Evolutionary conservation across 306 rosid species (phyloP), one percentile per base, ranked within the genome.

Genomic region (Geum urbanum): DNA sequence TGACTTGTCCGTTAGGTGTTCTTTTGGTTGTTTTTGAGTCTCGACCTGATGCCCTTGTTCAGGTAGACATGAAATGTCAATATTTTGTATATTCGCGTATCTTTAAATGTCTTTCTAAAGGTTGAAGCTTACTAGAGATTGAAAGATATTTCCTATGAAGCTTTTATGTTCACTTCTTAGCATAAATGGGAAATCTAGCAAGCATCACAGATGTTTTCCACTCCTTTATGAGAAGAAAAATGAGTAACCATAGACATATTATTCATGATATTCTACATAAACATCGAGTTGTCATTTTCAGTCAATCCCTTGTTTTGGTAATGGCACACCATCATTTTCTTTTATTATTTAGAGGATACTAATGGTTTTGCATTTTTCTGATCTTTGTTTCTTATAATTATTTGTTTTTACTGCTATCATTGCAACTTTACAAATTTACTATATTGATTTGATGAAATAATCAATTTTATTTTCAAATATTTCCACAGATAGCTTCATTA

Each of bases 1-100:
- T 72, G 22, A 84, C 95, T 0, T 82, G 90, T 76, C 96, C 98
- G 20, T 65, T 94, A 75, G 98, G 98, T 35, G 98, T 94, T 22
- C 84, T 94, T 18, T 75, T 94, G 67, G 69, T 94, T 76, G 85
- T 94, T 61, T 90, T 89, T 11, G 98, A 94, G 82, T 94, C 97
- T 64, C 96, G 96, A 66, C 98, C 98, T 3, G 98, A 94, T 83
- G 98, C 96, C 69, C 90, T 94, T 63, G 98, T 90, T 75, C 98
- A 94, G 90, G 98, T 90, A 76, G 72, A 53, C 40, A 67, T 67
- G 71, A 39, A 65, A 24, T 56, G 39, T 68, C 72, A 24, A 41
- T 10, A 11, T 55, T 8, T 41, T 37, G 22, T 40, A 22, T 44
- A 43, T 61, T 39, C 72, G 41, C 22, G 52, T 37, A 40, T 54